Conservation (phyloP, 2,329 filamentous ascomycete species). For the Beauveria sp. region DNA sequence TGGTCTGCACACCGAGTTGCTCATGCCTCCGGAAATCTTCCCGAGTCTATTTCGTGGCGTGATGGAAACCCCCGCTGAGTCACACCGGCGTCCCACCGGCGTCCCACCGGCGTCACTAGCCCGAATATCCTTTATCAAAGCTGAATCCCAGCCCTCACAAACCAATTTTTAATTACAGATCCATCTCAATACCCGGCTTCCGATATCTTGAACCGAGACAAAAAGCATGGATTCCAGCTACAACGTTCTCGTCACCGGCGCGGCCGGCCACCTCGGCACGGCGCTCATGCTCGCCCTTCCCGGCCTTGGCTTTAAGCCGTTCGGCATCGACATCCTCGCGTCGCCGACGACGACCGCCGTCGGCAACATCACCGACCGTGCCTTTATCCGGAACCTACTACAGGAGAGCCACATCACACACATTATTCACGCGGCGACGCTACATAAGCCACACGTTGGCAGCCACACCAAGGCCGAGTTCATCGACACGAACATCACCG, state of each 20-base stretch:
- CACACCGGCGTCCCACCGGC: no score
- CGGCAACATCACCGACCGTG: constrained; percentile 30
- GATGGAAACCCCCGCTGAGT: no score
- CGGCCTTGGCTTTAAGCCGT: constrained; percentile 29
- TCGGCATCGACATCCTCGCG: constrained; percentile 37
- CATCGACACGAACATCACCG: constrained; percentile 36
- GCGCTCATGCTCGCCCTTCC: constrained; percentile 38
- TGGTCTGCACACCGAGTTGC: no score
- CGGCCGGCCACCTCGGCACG: constrained; percentile 37
- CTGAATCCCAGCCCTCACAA: no score
- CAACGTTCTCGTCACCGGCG: constrained; percentile 38
- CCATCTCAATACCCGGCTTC: no score
- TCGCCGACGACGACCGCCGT: constrained; percentile 28
- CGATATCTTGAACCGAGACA: no score
- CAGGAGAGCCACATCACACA: constrained; percentile 26
- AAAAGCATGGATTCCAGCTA: constrained; percentile 9
- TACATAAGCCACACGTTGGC: constrained; percentile 41
- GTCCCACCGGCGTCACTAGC: no score
- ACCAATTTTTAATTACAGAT: no score
- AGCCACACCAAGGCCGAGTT: constrained; percentile 37
- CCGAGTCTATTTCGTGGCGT: no score
- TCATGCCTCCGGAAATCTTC: no score
- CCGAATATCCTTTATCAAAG: no score
- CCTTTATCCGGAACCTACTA: constrained; percentile 26
- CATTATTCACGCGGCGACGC: constrained; percentile 37